Evolutionary conservation across 768 basidiomycete species (phyloP).

Genomic region (Russula brevipes): DNA sequence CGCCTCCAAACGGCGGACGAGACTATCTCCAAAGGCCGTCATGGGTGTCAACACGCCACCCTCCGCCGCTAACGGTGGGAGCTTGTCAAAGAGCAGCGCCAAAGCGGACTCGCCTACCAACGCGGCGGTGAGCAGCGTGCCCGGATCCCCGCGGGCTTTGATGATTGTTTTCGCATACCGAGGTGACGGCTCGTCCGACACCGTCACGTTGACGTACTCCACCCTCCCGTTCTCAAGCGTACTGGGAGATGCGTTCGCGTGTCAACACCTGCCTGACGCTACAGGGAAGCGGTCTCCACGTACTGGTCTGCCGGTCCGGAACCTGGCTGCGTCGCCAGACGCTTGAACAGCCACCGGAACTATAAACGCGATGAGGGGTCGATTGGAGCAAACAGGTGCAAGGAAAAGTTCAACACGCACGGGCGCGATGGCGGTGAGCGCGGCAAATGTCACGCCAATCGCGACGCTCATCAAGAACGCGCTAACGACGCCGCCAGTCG

Average conservation of each 20-base stretch:
- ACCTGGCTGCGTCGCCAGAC: constrained; percentile 49
- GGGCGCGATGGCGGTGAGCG: constrained; percentile 27
- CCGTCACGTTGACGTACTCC: constrained; percentile 64
- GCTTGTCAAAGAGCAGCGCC: constrained; percentile 52
- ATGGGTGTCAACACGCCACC: constrained; percentile 85
- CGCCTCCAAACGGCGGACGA: constrained; percentile 60
- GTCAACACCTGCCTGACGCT: not conserved
- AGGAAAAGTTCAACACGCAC: constrained; percentile 24
- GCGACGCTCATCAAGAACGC: constrained; percentile 39
- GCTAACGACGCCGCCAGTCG: constrained; percentile 37
- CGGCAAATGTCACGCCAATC: constrained; percentile 24
- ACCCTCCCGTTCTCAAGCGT: constrained; percentile 55
- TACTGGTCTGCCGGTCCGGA: constrained; percentile 63
- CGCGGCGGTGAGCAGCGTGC: constrained; percentile 59
- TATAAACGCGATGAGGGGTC: constrained; percentile 27
- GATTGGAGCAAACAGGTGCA: not conserved
- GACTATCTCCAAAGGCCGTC: constrained; percentile 71
- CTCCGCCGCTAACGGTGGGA: constrained; percentile 51
- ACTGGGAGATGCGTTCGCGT: constrained; percentile 33
- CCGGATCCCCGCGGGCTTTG: constrained; percentile 68
- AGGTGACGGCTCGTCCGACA: constrained; percentile 40
- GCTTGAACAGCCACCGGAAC: constrained; percentile 55
- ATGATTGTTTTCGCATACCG: constrained; percentile 57
- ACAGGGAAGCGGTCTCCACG: constrained; percentile 27
- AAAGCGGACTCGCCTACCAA: constrained; percentile 81